Conservation (phyloP, 2,329 filamentous ascomycete species). For the Cercospora zeae-maydis region DNA sequence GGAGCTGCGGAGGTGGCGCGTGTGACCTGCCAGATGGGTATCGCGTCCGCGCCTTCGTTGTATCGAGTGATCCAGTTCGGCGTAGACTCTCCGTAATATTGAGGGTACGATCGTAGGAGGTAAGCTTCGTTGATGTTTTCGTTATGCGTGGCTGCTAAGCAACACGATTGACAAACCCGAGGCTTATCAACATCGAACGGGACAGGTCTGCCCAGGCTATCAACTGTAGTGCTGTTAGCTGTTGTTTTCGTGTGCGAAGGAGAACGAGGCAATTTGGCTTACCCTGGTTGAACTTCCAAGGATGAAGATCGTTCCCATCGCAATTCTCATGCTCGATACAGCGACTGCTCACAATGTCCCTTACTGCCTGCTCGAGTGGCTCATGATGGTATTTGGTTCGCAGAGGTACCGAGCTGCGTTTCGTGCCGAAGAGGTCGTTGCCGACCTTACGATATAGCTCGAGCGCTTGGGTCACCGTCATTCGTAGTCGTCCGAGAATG, state of each 20-base stretch:
- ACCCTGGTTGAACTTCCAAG: conserved; percentile 37
- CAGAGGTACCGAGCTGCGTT: conserved; percentile 44
- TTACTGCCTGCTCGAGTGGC: conserved; percentile 48
- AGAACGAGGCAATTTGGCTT: not conserved
- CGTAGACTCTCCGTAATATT: conserved; percentile 42
- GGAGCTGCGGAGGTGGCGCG: conserved; percentile 53
- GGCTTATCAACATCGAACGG: conserved; percentile 35
- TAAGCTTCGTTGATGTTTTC: conserved; percentile 48
- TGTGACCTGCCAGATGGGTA: conserved; percentile 52
- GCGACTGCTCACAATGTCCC: conserved; percentile 44
- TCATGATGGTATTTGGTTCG: conserved; percentile 50
- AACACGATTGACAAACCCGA: conserved; percentile 41
- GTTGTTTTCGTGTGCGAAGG: conserved; percentile 8
- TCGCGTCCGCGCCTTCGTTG: conserved; percentile 45
- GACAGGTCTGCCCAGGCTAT: conserved; percentile 12
- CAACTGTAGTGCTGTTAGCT: conserved; percentile 11
- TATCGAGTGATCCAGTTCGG: conserved; percentile 45
- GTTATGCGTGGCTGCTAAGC: conserved; percentile 49
- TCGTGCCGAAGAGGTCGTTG: conserved; percentile 47
- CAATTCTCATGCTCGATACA: conserved; percentile 45
- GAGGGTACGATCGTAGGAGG: conserved; percentile 48
- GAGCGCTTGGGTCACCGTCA: conserved; percentile 48
- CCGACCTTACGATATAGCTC: conserved; percentile 48
- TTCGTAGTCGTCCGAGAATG: conserved; percentile 49
- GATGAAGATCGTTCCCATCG: conserved; percentile 46